Conservation (phyloP, 371 early-diverging fungal genomes). For the Mortierella sp. region DNA sequence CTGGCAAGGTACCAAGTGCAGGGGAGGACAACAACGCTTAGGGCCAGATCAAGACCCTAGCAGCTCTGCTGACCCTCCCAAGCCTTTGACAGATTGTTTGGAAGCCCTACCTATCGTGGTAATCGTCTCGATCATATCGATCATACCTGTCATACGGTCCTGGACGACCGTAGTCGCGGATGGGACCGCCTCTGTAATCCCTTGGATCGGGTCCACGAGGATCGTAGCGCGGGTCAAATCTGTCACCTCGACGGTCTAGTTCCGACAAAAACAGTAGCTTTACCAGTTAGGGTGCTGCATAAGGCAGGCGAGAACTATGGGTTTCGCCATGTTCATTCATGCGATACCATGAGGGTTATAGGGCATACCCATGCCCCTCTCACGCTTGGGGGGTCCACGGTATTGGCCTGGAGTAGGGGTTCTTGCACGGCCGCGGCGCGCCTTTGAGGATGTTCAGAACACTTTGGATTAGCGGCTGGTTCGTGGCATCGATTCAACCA, state of each 20-base stretch:
- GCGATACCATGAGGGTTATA: constrained; percentile 35
- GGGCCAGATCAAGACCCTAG: constrained; percentile 3
- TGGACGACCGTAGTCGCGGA: constrained; percentile 48
- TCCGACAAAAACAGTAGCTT: neutral
- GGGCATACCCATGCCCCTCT: constrained; percentile 42
- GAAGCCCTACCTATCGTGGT: constrained; percentile 54
- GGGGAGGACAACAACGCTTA: neutral
- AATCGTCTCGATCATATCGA: constrained; percentile 60
- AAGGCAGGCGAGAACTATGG: constrained; percentile 24
- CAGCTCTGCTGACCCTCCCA: constrained; percentile 4
- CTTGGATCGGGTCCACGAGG: constrained; percentile 51
- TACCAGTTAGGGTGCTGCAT: neutral
- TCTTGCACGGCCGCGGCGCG: constrained; percentile 80
- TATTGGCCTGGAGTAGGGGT: constrained; percentile 91
- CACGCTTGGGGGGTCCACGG: constrained; percentile 82
- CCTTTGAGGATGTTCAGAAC: constrained; percentile 50
- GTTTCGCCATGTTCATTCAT: constrained; percentile 29
- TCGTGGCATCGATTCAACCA: no score
- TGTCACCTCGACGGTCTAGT: constrained; percentile 63
- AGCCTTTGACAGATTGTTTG: constrained; percentile 38
- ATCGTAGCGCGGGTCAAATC: constrained; percentile 67
- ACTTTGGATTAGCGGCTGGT: no score
- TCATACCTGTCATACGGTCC: constrained; percentile 57
- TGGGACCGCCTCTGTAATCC: constrained; percentile 41
- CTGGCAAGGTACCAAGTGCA: constrained; percentile 44